phyloP scores from a whole-genome alignment of 768 basidiomycete species.

The Russula griseocarnosa region DNA sequence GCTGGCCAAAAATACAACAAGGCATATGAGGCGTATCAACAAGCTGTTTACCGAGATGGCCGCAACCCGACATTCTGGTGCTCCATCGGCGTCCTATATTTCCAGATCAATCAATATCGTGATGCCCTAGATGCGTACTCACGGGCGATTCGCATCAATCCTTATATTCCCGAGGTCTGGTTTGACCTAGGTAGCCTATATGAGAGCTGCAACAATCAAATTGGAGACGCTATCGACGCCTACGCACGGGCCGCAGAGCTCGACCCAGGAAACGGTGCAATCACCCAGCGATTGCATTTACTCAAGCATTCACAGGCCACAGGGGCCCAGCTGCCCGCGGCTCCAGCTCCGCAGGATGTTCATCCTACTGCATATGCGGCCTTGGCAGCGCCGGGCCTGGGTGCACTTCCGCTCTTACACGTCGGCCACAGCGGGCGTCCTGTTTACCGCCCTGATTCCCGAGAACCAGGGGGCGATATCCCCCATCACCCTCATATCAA shows the following conservation, averaged over 20 bases:
- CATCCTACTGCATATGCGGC: conserved; percentile 93
- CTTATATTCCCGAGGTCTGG: conserved; percentile 94
- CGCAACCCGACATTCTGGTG: conserved; percentile 99
- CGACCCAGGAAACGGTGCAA: conserved; percentile 79
- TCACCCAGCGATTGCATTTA: conserved; percentile 74
- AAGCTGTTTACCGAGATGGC: conserved; percentile 97
- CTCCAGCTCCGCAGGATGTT: conserved; percentile 91
- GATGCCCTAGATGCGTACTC: conserved; percentile 99
- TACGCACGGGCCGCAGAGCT: conserved; percentile 94
- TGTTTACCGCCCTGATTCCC: conserved; percentile 63
- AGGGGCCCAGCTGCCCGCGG: conserved; percentile 72
- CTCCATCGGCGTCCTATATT: conserved; percentile 97
- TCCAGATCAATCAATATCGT: conserved; percentile 99
- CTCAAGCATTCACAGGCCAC: conserved; percentile 75
- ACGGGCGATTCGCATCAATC: conserved; percentile 96
- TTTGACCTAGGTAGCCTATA: conserved; percentile 96
- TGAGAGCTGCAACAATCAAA: conserved; percentile 98
- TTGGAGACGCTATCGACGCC: conserved; percentile 97
- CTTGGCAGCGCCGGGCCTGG: conserved; percentile 56
- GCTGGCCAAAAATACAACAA: conserved; percentile 98
- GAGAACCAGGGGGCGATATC: conserved; percentile 47
- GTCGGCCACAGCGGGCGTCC: conserved; percentile 40
- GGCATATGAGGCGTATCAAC: conserved; percentile 98
- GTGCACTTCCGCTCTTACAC: conserved; percentile 64
- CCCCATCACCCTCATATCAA: conserved; percentile 54